phyloP scores from a whole-genome alignment of 2,329 filamentous ascomycete genomes.

The Cytospora piceae region DNA sequence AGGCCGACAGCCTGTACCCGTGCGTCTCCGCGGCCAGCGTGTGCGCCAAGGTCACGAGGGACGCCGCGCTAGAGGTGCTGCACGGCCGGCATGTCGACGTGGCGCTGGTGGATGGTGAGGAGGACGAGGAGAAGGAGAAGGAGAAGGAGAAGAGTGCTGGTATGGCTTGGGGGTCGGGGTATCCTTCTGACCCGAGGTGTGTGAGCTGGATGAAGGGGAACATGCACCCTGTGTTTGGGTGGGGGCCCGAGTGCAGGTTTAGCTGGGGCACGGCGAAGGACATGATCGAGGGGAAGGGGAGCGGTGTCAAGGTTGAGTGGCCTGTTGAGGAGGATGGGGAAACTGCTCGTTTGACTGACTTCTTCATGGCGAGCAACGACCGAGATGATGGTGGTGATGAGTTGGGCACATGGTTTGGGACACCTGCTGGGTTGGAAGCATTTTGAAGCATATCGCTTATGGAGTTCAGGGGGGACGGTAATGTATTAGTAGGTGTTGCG shows the following conservation, averaged over 20 bases:
- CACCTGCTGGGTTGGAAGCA: slow-evolving; percentile 67
- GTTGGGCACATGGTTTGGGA: slow-evolving; percentile 82
- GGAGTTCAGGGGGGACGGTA: slow-evolving; percentile 21
- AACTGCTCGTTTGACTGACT: slow-evolving; percentile 74
- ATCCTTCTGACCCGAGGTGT: slow-evolving; percentile 85
- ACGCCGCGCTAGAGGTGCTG: slow-evolving; percentile 82
- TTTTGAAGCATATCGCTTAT: slow-evolving; percentile 57
- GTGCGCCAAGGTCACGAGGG: slow-evolving; percentile 93
- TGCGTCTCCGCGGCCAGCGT: slow-evolving; percentile 93
- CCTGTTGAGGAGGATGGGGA: slow-evolving; percentile 73
- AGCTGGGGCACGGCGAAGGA: slow-evolving; percentile 97
- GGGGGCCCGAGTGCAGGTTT: slow-evolving; percentile 90
- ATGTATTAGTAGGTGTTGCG: slow-evolving; percentile 19
- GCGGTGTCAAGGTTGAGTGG: slow-evolving; percentile 79
- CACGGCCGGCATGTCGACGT: slow-evolving; percentile 49
- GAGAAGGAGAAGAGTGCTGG: slow-evolving; percentile 45
- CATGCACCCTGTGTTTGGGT: slow-evolving; percentile 93
- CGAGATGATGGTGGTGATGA: slow-evolving; percentile 61
- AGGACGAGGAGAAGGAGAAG: slow-evolving; percentile 35
- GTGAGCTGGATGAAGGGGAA: slow-evolving; percentile 80
- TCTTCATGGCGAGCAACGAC: slow-evolving; percentile 57
- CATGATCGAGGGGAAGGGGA: slow-evolving; percentile 77
- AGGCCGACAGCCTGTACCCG: slow-evolving; percentile 90
- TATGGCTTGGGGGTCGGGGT: slow-evolving; percentile 83
- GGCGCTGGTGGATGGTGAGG: slow-evolving; percentile 35